Percentiles rank a stretch among this genome's conserved stretches.
phyloP scores from a whole-genome alignment of 768 basidiomycete species.

The Coprinopsis cinerea region DNA sequence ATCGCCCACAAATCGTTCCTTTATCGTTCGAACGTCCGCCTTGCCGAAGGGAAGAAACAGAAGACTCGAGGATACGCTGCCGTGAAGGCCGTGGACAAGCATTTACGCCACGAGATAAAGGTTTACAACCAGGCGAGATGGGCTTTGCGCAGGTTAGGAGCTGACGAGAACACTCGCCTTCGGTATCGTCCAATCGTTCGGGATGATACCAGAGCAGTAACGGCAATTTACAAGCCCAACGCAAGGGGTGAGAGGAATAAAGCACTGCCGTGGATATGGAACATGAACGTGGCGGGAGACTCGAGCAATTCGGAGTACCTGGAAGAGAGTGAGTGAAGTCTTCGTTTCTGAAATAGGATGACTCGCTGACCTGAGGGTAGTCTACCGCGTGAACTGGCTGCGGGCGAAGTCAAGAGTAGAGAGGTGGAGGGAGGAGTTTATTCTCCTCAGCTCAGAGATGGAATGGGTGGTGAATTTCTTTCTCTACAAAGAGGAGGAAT shows the following conservation, averaged over 20 bases:
- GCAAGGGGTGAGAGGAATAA: neutral
- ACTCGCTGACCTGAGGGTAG: neutral
- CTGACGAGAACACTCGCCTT: neutral
- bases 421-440: neutral
- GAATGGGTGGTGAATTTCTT: neutral
- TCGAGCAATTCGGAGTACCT: neutral
- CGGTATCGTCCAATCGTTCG: neutral
- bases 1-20: no score
- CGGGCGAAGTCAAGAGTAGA: neutral
- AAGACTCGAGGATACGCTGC: neutral
- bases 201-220: conserved; percentile 2
- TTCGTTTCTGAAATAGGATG: neutral
- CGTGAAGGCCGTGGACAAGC: neutral
- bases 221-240: conserved; percentile 1
- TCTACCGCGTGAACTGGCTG: conserved; percentile 3
- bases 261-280: conserved; percentile 3
- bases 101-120: neutral
- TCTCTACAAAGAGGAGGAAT: no score
- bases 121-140: neutral
- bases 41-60: neutral
- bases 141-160: neutral
- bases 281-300: neutral
- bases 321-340: neutral
- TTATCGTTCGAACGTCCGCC: no score
- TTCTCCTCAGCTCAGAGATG: neutral